Evolutionary conservation across 2,329 filamentous ascomycete genomes (phyloP), one percentile per base, ranked within the genome.

Genomic region (Hypoxylon sp.): DNA sequence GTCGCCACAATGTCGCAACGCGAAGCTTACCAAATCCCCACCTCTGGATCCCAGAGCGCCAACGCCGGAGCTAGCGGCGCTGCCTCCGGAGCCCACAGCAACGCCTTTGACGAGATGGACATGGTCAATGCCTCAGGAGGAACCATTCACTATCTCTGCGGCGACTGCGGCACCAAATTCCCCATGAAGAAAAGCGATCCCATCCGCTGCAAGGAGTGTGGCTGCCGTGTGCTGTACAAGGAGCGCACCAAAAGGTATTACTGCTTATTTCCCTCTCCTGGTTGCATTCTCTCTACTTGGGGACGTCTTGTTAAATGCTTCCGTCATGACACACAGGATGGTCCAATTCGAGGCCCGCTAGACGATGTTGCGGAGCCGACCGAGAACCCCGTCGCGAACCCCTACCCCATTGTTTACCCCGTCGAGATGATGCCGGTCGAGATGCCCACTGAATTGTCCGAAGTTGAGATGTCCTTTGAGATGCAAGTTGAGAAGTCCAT

Each of bases 331-430:
- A 44, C 22, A 61, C 74, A 97, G 95, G 78, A 98, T 98, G 94
- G 94, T 98, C 57, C 96, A 99, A 83, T 98, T 99, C 78, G 94
- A 99, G 85, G 96, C 96, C 57, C 89, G 95, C 82, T 98, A 81
- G 86, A 33, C 10, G 71, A 22, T 6, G 26, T 31, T 31, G 29
- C 29, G 29, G 29, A 31, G 29, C 29, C 29, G 9, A 37, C 11
- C 37, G 46, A 22, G 29, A 29, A 4, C 1, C 42, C 19, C 14
- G 29, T 31, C 29, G 5, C 29, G 6, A 31, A 31, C 8, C 29
- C 29, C 29, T 22, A 22, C 19, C 29, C 29, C 29, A 8, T 31
- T 6, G 8, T 6, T 6, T 26, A 26, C 29, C 29, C 29, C 29
- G 17, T 9, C 39, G 17, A 44, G 39, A 22, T 44, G 39, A 22